Base-by-base conservation (phyloP, 2,329 filamentous ascomycete genomes). In the Ophiostoma himal-ulmi region DNA sequence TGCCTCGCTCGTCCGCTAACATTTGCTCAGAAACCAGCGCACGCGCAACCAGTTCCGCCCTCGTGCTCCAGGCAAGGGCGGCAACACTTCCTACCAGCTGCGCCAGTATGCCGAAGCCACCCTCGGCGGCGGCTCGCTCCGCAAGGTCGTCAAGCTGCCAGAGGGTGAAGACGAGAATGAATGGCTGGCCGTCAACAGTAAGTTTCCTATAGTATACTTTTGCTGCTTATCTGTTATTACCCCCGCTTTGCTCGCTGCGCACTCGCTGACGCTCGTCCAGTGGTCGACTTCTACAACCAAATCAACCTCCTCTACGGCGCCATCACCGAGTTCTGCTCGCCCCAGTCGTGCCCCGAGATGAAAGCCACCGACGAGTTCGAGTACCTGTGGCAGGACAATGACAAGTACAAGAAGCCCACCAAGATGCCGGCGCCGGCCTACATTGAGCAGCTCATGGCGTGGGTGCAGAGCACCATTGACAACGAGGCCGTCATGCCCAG, bases 331-430 rank as follows among this genome's bases (percentile, higher is more conserved):
- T 99, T 99, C 82, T 99, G 95, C 84, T 98, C 95, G 36, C 94
- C 95, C 41, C 91, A 95, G 79, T 93, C 93, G 74, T 99, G 95
- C 80, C 95, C 95, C 0, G 95, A 98, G 82, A 99, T 99, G 95
- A 99, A 99, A 82, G 95, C 95, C n/a, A 99, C 95, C 11, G 96
- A 99, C 82, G 95, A 99, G 91, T 99, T 98, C 80, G 95, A 99
- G 81, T 99, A 99, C 81, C 89, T 99, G 75, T 99, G 95, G 95
- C 95, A 99, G 82, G 94, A 99, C 81, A 91, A 86, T 73, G 93
- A 96, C 77, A 91, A 92, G 78, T 99, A 90, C 85, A 96, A 96
- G 81, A 90, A 93, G 72, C 95, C 95, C 26, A 99, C 96, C 73
- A 98, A 98, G 83, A 97, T 99, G 91, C 88, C 95, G 3, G 95